These are phyloP conservation scores for Debaryomyces psychrophilus DNA, from an alignment of 1,139 yeast species.

Conservation along the genomic window DNA sequence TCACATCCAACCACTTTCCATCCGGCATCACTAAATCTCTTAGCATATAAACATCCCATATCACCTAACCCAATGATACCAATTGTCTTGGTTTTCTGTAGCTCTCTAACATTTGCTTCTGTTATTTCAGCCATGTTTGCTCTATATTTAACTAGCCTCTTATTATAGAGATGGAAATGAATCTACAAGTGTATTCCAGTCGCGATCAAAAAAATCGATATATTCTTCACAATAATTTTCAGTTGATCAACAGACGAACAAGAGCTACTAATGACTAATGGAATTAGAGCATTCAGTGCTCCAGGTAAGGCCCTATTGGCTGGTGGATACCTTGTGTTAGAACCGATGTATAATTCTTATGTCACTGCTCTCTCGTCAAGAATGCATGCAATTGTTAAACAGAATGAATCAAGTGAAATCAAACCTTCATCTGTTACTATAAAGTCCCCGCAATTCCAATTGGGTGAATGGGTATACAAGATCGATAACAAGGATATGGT, in stretches of 20 bases:
- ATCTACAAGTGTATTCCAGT: neutral
- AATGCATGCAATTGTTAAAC: conserved; percentile 72
- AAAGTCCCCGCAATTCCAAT: conserved; percentile 76
- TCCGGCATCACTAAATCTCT: conserved; percentile 75
- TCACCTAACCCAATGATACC: conserved; percentile 97
- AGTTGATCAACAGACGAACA: neutral
- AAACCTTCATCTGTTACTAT: conserved; percentile 41
- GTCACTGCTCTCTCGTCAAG: conserved; percentile 89
- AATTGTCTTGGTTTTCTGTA: conserved; percentile 48
- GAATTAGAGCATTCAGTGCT: conserved; percentile 63
- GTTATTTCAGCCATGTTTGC: conserved; percentile 13
- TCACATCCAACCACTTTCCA: conserved; percentile 95
- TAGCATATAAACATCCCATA: conserved; percentile 91
- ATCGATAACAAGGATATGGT: conserved; percentile 17
- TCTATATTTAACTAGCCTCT: neutral
- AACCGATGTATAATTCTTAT: conserved; percentile 72
- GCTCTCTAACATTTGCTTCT: conserved; percentile 16
- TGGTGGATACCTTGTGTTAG: conserved; percentile 91
- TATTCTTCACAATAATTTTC: conserved; percentile 2
- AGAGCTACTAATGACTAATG: neutral
- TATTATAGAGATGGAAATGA: neutral
- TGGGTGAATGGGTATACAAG: conserved; percentile 70
- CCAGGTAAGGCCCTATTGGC: conserved; percentile 95
- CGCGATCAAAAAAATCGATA: neutral
- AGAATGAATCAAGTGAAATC: conserved; percentile 12